Base-by-base conservation (phyloP, 192 early-diverging fungal genomes). In the Gamsiella multidivaricata region DNA sequence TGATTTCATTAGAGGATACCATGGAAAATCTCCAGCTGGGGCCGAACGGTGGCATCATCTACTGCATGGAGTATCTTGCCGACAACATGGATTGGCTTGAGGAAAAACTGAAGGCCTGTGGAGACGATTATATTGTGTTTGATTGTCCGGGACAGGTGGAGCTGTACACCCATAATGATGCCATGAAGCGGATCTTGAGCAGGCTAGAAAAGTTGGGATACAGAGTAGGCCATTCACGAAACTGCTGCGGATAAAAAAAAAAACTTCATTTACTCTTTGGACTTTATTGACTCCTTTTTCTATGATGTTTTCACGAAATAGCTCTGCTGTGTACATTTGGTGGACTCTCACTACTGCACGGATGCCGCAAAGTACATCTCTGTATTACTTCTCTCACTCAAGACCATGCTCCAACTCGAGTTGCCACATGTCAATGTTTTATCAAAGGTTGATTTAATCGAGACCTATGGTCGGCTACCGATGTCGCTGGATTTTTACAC, bases 101-200 rank as follows among this genome's bases (percentile, higher is more conserved):
- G 20, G 94, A 95, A 10, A 88, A 93, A 74, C 81, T 98, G 36
- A 78, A 87, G 33, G 66, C 71, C 3, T 80, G 86, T 17, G 72
- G 81, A 51, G 94, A 96, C 37, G 91, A 93, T 59, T 97, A 98
- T 81, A 87, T 97, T 54, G 89, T 99, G 33, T 94, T 99, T 75
- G 97, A 99, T 81, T 97, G 94, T 56, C 97, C 97, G 8, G 95
- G 97, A 4, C 96, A 99, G 73, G 97, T 99, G 23, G 97, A 99
- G 68, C 88, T 99, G 18, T 99, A 97, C 81, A 98, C 97, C 20
- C 97, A 98, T 78, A 93, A 97, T 81, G 80, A 86, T 52, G 83
- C 94, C 26, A 86, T 98, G 60, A 90, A 92, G 59, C 87, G 90
- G 43, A 89, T 97, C 22, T 69, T 96, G 6, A 85, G 88, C 29